Percentiles rank a stretch among this genome's conserved stretches.
Conservation (phyloP, 164 flowering plant genomes). For the Piper longum region DNA sequence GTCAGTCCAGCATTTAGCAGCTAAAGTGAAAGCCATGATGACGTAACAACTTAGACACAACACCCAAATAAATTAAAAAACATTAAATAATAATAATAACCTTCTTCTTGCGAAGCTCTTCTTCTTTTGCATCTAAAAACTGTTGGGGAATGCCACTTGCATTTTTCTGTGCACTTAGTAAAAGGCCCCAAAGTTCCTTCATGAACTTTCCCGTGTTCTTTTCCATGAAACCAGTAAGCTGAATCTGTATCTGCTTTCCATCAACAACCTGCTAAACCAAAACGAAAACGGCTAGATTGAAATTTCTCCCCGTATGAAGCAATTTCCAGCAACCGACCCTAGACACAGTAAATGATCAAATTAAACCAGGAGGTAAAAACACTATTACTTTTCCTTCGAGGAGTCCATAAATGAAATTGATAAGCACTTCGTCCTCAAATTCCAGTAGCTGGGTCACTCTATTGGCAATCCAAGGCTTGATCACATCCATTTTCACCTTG, state of each 20-base stretch:
- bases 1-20: neutral
- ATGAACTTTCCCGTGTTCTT: constrained; percentile 93
- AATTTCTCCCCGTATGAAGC: too few species aligned
- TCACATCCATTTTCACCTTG: constrained; percentile 86
- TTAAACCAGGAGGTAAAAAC: neutral
- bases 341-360: too few species aligned
- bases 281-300: neutral
- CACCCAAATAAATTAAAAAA: neutral
- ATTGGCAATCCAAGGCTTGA: constrained; percentile 81
- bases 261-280: constrained; percentile 50
- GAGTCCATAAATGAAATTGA: constrained; percentile 77
- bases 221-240: constrained; percentile 96
- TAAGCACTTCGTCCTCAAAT: constrained; percentile 90
- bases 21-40: neutral
- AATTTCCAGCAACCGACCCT: neutral
- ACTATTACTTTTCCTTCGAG: constrained; percentile 64
- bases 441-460: constrained; percentile 92
- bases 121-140: constrained; percentile 89
- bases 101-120: constrained; percentile 71
- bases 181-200: constrained; percentile 90
- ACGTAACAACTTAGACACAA: neutral
- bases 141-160: constrained; percentile 94
- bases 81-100: constrained; percentile 14
- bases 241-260: constrained; percentile 87
- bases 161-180: constrained; percentile 80